Base-by-base conservation (phyloP, 2,329 filamentous ascomycete genomes). In the Talaromyces funiculosus region DNA sequence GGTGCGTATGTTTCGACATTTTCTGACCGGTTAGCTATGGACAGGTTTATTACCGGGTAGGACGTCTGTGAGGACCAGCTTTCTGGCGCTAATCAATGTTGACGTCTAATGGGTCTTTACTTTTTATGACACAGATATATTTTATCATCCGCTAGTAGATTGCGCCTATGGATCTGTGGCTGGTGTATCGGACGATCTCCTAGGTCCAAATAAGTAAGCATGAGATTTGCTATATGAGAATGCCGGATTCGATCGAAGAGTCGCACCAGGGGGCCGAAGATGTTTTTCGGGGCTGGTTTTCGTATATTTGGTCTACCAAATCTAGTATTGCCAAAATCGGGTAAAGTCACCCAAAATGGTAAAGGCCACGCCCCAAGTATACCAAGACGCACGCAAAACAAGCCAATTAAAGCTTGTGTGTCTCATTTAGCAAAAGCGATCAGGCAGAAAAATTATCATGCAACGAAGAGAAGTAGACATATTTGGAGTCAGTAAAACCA, bases 281-380 rank as follows among this genome's bases (percentile, higher is more conserved):
- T n/a, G 45, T 9, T 26, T 22, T 45, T 45, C 4, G 42, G 42
- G 18, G 33, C 33, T 35, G 33, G 10, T 10, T 35, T 35, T 35
- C 12, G 33, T 12, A 35, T 35, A 9, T 12, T 35, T 26, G 16
- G n/a, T n/a, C n/a, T n/a, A 12, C 45, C 45, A 18, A 51, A 51
- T 51, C 45, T 7, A 51, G 45, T 51, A 51, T 51, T 51, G 45
- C 45, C 45, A 51, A 51, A 51, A 31, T 51, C 24, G 45, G 45
- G 14, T 51, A 51, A 51, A 51, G 45, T 51, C 45, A 16, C 45
- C 26, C 26, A 12, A 51, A 31, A 31, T 3, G 45, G 45, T 51
- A 29, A 51, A 51, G 18, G 40, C 40, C 40, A 22, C 20, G 40
- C 40, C 40, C 18, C 40, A 42, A 18, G 10, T 3, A 24, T 43